Percentiles rank a stretch among this genome's conserved stretches.
Evolutionary conservation across 2,329 filamentous ascomycete genomes (phyloP).

Genomic region (Aspergillus sp.): DNA sequence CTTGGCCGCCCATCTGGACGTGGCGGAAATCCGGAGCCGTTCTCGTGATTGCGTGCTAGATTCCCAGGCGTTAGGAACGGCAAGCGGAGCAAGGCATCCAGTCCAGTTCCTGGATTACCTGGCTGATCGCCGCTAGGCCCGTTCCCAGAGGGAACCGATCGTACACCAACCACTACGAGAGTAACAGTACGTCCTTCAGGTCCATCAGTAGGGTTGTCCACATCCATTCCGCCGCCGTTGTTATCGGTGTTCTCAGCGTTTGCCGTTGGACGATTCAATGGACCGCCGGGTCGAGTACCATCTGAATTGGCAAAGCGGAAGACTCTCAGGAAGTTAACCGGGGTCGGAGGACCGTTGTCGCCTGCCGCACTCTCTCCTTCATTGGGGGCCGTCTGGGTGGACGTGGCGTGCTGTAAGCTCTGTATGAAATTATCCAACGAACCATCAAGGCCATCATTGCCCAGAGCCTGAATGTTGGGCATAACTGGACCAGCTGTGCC

Average conservation of each 20-base stretch:
- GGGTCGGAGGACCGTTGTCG: conserved; percentile 51
- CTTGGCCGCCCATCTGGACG: conserved; percentile 58
- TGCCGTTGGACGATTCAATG: conserved; percentile 26
- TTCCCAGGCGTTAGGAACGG: conserved; percentile 49
- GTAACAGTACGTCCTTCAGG: conserved; percentile 63
- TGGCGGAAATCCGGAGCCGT: conserved; percentile 53
- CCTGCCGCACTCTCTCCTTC: conserved; percentile 37
- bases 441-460: conserved; percentile 60
- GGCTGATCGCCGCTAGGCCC: conserved; percentile 49
- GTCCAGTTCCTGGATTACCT: conserved; percentile 42
- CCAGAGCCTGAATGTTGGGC: conserved; percentile 57
- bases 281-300: conserved; percentile 27
- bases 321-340: conserved; percentile 69
- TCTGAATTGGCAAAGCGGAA: conserved; percentile 65
- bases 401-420: conserved; percentile 64
- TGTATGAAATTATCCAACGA: conserved; percentile 65
- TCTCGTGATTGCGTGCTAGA: conserved; percentile 44
- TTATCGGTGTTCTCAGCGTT: conserved; percentile 28
- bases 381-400: conserved; percentile 50
- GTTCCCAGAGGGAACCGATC: conserved; percentile 62
- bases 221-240: conserved; percentile 38
- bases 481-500: conserved; percentile 60
- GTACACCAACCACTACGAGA: conserved; percentile 69
- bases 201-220: conserved; percentile 45
- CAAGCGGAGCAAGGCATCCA: conserved; percentile 50